Percentiles rank a stretch among this genome's conserved stretches.
Conservation (phyloP, 2,329 filamentous ascomycete genomes). For the Arthrobotrys sphaeroides region DNA sequence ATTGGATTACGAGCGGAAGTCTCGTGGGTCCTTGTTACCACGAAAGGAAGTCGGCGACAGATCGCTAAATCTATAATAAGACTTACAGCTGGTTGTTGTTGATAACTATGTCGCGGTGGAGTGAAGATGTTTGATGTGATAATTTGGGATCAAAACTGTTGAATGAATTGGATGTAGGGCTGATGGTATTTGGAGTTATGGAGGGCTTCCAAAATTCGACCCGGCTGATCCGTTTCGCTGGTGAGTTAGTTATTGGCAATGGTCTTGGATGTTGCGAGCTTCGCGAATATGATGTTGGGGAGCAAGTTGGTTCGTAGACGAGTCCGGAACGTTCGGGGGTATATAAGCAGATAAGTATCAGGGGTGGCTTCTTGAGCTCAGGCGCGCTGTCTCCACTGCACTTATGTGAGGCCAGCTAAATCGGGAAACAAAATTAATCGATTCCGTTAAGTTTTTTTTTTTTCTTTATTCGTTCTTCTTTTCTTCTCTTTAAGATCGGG, state of each 20-base stretch:
- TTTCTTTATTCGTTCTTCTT: background rate
- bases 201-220: background rate
- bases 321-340: constrained; percentile 17
- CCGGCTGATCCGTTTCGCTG: background rate
- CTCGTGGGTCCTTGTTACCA: constrained; percentile 5
- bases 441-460: constrained; percentile 3
- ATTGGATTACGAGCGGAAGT: constrained; percentile 8
- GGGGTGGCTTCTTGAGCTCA: constrained; percentile 16
- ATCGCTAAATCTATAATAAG: background rate
- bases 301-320: constrained; percentile 18
- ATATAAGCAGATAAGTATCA: constrained; percentile 34
- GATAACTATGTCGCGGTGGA: background rate
- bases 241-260: constrained; percentile 1
- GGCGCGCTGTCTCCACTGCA: constrained; percentile 21
- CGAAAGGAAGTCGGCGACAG: background rate
- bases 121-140: too few species aligned
- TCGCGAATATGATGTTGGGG: constrained; percentile 19
- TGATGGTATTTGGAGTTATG: background rate
- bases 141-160: background rate
- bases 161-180: too few species aligned
- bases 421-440: constrained; percentile 9
- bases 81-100: constrained; percentile 7
- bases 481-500: background rate
- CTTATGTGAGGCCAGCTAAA: constrained; percentile 13
- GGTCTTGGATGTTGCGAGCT: constrained; percentile 5